Base-by-base conservation (phyloP, 352 stramenopile species). In the Globisporangium mamillatum region DNA sequence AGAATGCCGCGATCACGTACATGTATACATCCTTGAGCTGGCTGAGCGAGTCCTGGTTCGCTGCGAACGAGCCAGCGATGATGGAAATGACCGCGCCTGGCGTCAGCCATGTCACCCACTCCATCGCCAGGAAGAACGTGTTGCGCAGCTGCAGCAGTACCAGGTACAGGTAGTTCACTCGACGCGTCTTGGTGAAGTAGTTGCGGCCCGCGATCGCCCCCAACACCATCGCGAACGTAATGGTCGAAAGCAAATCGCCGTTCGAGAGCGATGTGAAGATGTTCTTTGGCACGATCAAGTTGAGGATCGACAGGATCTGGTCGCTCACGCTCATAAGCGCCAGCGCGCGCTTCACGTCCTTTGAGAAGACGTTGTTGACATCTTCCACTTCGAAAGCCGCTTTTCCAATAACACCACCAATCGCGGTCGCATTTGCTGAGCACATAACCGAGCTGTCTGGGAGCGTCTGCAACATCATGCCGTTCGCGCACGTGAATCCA, bases 31-130 rank as follows among this genome's bases (percentile, higher is more conserved):
- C 76, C 29, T 59, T 65, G 44, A 90, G 66, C 41, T 91, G 48
- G 8, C 58, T 72, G 20, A 75, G 66, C 1, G 69, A 70, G 22
- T 75, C 61, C 50, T 88, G 76, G 72, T 90, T 86, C 7, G 70
- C 76, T 1, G 83, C 78, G 66, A 91, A 90, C 27, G 83, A 74
- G 0, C 81, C 84, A 5, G 78, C 74, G 36, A 92, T 80, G 60
- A 86, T 88, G 9, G 82, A 94, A 2, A 91, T 65, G 52, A 92
- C 80, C 5, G 84, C 86, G 0, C 84, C 66, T 1, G 84, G 82
- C n/a, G 84, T 89, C 55, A 86, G 64, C 71, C 69, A 88, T 29
- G 91, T 90, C 44, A 89, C 76, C 76, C 81, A 91, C 65, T 91
- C 75, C 64, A 93, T 81, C 16, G 82, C 70, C 34, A 91, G 53